Conservation (phyloP, 257 asterid species). For the Ilex aquifolium region DNA sequence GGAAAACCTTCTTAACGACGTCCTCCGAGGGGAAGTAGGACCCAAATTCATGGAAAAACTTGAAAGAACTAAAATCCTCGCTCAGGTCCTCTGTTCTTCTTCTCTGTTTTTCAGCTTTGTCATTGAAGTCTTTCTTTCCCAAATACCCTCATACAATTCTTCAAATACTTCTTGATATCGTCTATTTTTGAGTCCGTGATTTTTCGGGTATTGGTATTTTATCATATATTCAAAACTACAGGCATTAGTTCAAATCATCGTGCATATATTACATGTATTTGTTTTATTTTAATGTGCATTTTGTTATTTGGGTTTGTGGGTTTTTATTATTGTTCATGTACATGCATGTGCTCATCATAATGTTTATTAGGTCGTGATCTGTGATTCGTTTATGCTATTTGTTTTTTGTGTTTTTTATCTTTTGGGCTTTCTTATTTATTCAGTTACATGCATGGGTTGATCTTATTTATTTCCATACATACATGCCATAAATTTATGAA, state of each 20-base stretch:
- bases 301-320: too few relatives aligned
- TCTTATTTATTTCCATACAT: too few relatives aligned
- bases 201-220: neutral
- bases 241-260: too few relatives aligned
- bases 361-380: too few relatives aligned
- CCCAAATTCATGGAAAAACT: slow-evolving; percentile 68
- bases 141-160: neutral
- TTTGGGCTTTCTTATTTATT: neutral
- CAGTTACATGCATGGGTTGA: neutral
- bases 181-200: neutral
- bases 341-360: too few relatives aligned
- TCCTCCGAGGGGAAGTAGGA: slow-evolving; percentile 81
- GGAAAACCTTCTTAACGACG: slow-evolving; percentile 77
- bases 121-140: neutral
- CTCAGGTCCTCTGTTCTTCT: slow-evolving; percentile 50
- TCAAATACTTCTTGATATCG: neutral
- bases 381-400: too few relatives aligned
- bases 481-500: too few relatives aligned
- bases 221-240: too few relatives aligned
- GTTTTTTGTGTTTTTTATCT: too few relatives aligned
- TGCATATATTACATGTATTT: too few relatives aligned
- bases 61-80: slow-evolving; percentile 71
- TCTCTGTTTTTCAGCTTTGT: neutral
- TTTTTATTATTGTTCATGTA: too few relatives aligned
- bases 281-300: too few relatives aligned